These are phyloP conservation scores for Gossypium sturtianum DNA, from an alignment of 345 rosid species.

Conservation along the genomic window DNA sequence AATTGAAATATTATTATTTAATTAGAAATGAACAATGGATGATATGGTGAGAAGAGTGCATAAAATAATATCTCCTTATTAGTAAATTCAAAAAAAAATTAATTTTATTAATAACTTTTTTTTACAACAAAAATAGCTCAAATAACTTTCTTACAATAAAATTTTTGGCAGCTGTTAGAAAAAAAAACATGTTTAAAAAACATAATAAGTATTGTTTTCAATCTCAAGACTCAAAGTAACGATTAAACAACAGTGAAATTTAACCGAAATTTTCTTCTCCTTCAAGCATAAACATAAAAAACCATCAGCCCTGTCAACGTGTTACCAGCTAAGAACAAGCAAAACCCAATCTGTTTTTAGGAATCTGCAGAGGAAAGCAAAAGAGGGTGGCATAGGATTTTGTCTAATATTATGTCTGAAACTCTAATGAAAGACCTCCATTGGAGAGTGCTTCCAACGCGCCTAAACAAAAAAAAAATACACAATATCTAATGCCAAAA, in stretches of 20 bases:
- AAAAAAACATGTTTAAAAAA: no score
- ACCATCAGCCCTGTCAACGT: neutral
- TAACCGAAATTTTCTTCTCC: no score
- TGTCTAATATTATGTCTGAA: neutral
- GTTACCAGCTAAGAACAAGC: neutral
- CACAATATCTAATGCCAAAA: neutral
- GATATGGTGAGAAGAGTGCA: rapidly evolving
- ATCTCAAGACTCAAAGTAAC: no score
- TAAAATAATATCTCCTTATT: no score
- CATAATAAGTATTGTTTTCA: no score
- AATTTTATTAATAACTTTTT: no score
- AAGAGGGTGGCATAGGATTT: neutral
- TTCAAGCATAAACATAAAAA: neutral
- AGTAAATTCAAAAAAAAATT: no score
- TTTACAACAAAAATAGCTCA: no score
- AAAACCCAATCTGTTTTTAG: neutral
- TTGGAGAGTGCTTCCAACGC: conserved; percentile 4
- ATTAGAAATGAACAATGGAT: rapidly evolving
- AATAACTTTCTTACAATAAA: no score
- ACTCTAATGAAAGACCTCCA: neutral
- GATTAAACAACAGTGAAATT: no score
- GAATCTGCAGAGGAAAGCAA: neutral
- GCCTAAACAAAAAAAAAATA: neutral
- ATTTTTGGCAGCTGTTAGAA: no score
- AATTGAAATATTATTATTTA: no score